phyloP scores from a whole-genome alignment of 2,329 filamentous ascomycete genomes.

The Cryphonectria carpinicola region DNA sequence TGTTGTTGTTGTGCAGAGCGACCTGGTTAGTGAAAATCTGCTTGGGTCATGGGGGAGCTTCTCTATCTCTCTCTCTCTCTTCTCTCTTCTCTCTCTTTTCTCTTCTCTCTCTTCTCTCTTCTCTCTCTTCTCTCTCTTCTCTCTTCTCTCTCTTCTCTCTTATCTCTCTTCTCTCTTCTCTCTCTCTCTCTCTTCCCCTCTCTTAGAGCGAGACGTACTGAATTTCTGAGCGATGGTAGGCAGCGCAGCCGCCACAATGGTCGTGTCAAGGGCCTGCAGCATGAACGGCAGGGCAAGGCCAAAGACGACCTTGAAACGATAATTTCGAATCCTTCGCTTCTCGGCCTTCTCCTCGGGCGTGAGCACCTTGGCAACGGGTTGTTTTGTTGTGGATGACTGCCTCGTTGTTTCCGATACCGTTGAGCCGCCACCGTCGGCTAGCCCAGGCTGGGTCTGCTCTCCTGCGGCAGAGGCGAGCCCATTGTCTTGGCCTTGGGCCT shows the following conservation, averaged over 20 bases:
- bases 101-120: background rate
- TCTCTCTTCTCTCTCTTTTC: background rate
- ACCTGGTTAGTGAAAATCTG: slow-evolving; percentile 9
- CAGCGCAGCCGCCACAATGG: slow-evolving; percentile 63
- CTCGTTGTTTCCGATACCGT: background rate
- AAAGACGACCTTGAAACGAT: slow-evolving; percentile 63
- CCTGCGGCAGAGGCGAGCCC: background rate
- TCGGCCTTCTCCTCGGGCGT: slow-evolving; percentile 38
- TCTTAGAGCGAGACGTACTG: slow-evolving; percentile 39
- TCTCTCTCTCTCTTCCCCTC: background rate
- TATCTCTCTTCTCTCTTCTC: no score
- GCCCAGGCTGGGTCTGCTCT: background rate
- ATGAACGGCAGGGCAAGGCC: slow-evolving; percentile 65
- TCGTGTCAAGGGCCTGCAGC: slow-evolving; percentile 65
- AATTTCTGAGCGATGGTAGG: slow-evolving; percentile 69
- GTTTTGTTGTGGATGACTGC: background rate
- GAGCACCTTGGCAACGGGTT: background rate
- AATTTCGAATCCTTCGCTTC: slow-evolving; percentile 39
- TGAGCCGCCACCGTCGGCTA: background rate
- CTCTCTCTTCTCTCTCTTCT: no score
- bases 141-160: no score
- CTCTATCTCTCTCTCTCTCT: background rate
- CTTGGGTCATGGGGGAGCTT: background rate
- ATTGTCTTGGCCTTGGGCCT: background rate
- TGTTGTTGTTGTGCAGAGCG: background rate